A percentile compares a stretch with the other conserved stretches of the same genome.
Evolutionary conservation across 2,329 filamentous ascomycete species (phyloP).

Genomic region (Ophiocordyceps camponoti-floridani): DNA sequence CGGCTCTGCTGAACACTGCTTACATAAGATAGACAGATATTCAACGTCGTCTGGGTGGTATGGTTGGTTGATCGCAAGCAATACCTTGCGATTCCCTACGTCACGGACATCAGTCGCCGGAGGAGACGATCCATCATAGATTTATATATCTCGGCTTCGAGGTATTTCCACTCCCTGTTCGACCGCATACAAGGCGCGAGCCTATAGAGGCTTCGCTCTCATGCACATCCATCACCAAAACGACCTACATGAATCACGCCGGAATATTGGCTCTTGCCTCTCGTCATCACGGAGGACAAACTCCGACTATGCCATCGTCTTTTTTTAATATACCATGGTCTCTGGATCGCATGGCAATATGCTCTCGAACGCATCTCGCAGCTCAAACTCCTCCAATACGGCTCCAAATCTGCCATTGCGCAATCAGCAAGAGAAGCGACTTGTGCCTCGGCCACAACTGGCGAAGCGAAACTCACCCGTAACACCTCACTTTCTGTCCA

Average conservation of each 20-base stretch:
- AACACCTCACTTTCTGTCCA: slow-evolving; percentile 69
- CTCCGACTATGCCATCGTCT: background rate
- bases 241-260: background rate
- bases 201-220: no score
- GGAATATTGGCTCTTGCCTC: background rate
- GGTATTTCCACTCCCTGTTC: no score
- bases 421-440: slow-evolving; percentile 1
- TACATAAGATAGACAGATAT: background rate
- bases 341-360: slow-evolving; percentile 18
- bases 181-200: no score
- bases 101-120: no score
- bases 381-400: slow-evolving; percentile 50
- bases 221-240: background rate
- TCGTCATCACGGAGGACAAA: background rate
- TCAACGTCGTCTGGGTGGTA: no score
- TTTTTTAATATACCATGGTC: slow-evolving; percentile 1
- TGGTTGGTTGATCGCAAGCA: no score
- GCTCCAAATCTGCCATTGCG: slow-evolving; percentile 33
- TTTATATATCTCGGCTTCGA: no score
- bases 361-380: slow-evolving; percentile 59
- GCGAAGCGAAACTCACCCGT: slow-evolving; percentile 46
- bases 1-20: background rate
- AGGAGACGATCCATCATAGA: no score
- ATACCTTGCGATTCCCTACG: no score
- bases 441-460: background rate